Conservation (phyloP, 192 early-diverging fungal genomes). For the Coemansia sp. region DNA sequence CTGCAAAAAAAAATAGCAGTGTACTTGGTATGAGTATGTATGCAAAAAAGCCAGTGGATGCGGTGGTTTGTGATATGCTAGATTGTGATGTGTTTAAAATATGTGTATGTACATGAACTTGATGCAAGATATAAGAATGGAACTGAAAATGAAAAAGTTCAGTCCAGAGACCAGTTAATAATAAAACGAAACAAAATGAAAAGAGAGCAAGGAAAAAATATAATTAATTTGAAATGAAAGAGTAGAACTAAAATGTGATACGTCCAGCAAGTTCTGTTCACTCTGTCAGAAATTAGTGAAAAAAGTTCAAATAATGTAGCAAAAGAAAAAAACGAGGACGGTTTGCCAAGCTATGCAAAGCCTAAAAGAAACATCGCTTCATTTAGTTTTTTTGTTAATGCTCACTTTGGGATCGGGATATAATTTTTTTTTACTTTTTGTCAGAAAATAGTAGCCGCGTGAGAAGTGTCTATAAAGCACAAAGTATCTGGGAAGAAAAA, state of each 20-base stretch:
- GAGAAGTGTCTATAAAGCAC: neutral
- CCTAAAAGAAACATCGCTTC: too few species aligned
- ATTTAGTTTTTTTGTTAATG: too few species aligned
- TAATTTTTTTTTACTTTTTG: too few species aligned
- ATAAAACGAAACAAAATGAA: neutral
- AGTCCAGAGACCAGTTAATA: slow-evolving; percentile 1
- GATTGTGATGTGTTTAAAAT: neutral
- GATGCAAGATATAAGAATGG: neutral
- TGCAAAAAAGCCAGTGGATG: neutral
- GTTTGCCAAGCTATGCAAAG: too few species aligned
- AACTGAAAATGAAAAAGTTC: neutral
- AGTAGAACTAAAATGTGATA: neutral
- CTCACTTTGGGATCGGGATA: neutral
- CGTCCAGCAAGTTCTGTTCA: too few species aligned
- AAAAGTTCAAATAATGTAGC: neutral
- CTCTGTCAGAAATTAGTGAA: too few species aligned
- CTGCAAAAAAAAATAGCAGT: neutral
- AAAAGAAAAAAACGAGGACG: neutral
- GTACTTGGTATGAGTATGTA: neutral
- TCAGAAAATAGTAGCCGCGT: too few species aligned
- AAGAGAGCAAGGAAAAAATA: slow-evolving; percentile 1
- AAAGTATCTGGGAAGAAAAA: neutral
- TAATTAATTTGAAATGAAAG: neutral
- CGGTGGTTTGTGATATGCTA: neutral
- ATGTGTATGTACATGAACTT: neutral